A percentile compares a stretch with the other conserved stretches of the same genome.
Evolutionary conservation across 176 grass and related monocot genomes (phyloP).

Genomic region (Triticum dicoccoides): DNA sequence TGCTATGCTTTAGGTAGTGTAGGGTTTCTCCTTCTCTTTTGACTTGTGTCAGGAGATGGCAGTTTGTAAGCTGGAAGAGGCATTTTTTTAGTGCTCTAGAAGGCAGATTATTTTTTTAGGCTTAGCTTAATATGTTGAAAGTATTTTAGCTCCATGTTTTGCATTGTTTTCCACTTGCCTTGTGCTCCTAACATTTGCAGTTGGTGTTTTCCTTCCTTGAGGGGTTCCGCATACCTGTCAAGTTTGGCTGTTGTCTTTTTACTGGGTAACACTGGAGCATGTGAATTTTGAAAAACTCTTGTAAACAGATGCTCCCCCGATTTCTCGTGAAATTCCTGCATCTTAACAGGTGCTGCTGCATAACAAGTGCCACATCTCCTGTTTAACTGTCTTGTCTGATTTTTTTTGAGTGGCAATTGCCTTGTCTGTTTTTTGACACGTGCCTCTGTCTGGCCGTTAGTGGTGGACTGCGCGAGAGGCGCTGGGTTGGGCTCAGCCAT

Average conservation of each 20-base stretch:
- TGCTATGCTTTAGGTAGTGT: constrained; percentile 40
- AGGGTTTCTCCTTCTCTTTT: constrained; percentile 31
- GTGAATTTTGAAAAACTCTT: not conserved
- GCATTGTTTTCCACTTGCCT: not conserved
- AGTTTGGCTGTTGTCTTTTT: not conserved
- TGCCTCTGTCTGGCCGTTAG: not conserved
- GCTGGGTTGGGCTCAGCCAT: too few species aligned
- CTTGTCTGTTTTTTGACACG: not conserved
- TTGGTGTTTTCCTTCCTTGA: constrained; percentile 2
- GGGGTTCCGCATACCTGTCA: not conserved
- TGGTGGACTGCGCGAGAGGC: not conserved
- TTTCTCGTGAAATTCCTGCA: not conserved
- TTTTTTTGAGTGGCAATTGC: too few species aligned
- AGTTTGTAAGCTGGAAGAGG: constrained; percentile 53
- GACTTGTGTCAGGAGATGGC: constrained; percentile 16
- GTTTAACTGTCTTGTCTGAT: not conserved
- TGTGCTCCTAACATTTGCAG: constrained; percentile 15
- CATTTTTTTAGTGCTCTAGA: constrained; percentile 56
- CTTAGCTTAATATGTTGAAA: constrained; percentile 31
- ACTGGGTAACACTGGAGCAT: not conserved
- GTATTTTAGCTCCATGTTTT: constrained; percentile 27
- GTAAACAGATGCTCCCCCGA: not conserved
- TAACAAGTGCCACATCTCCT: too few species aligned
- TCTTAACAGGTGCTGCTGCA: not conserved
- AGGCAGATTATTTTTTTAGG: constrained; percentile 50